Percentiles rank a stretch among this genome's conserved stretches.
These are phyloP conservation scores for Suillus subaureus DNA, from an alignment of 768 basidiomycete genomes.

Conservation along the genomic window DNA sequence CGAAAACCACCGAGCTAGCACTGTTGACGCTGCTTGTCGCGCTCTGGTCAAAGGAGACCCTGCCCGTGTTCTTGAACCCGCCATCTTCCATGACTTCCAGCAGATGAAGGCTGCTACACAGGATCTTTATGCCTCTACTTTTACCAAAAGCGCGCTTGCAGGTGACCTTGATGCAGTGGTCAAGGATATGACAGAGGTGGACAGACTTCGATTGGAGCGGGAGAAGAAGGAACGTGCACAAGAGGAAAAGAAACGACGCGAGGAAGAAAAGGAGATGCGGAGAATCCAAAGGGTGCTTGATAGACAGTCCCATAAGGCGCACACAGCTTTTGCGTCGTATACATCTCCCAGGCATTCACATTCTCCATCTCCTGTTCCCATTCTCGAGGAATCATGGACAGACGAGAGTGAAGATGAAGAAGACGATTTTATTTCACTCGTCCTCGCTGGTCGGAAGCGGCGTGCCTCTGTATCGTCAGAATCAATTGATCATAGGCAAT, in stretches of 20 bases:
- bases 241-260: neutral
- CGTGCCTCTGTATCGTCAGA: slow-evolving; percentile 1
- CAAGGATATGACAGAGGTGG: slow-evolving; percentile 27
- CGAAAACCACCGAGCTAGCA: slow-evolving; percentile 22
- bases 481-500: neutral
- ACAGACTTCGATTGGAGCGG: neutral
- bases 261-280: slow-evolving; percentile 13
- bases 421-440: slow-evolving; percentile 11
- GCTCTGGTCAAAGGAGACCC: slow-evolving; percentile 25
- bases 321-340: slow-evolving; percentile 8
- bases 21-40: slow-evolving; percentile 29
- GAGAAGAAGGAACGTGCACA: slow-evolving; percentile 20
- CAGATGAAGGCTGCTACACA: slow-evolving; percentile 30
- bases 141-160: slow-evolving; percentile 31
- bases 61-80: slow-evolving; percentile 9
- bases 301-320: neutral
- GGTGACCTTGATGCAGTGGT: slow-evolving; percentile 31
- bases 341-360: slow-evolving; percentile 21
- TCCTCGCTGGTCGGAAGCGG: slow-evolving; percentile 27
- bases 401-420: slow-evolving; percentile 22
- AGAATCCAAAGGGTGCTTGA: slow-evolving; percentile 2
- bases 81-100: slow-evolving; percentile 27
- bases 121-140: slow-evolving; percentile 30
- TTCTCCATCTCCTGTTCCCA: slow-evolving; percentile 12
- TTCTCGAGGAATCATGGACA: slow-evolving; percentile 10